These are phyloP conservation scores for Fremontodendron californicum DNA, from an alignment of 345 rosid species.

Conservation along the genomic window DNA sequence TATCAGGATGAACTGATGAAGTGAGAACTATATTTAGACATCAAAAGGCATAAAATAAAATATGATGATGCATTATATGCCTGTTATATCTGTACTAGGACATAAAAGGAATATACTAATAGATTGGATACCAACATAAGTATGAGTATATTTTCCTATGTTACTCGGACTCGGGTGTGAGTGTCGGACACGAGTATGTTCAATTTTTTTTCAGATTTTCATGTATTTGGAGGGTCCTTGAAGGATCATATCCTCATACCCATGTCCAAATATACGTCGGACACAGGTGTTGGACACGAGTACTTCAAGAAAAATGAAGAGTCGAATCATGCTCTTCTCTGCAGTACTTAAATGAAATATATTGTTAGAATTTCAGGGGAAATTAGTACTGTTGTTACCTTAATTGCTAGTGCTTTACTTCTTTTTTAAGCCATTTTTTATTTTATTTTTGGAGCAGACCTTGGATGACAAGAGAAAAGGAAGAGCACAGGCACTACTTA, in stretches of 20 bases:
- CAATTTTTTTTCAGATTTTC: too few relatives aligned
- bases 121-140: background rate
- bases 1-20: background rate
- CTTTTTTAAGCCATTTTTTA: background rate
- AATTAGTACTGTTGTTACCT: background rate
- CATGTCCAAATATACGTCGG: too few relatives aligned
- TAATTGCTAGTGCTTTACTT: background rate
- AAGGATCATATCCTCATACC: too few relatives aligned
- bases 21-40: background rate
- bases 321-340: background rate
- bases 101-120: background rate
- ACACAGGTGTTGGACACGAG: too few relatives aligned
- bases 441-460: slow-evolving; percentile 42
- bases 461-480: slow-evolving; percentile 70
- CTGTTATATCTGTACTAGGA: background rate
- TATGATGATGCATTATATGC: background rate
- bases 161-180: too few relatives aligned
- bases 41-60: background rate
- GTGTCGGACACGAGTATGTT: too few relatives aligned
- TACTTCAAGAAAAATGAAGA: too few relatives aligned
- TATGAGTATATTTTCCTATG: too few relatives aligned
- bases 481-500: slow-evolving; percentile 37
- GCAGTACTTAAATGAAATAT: background rate
- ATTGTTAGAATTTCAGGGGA: background rate
- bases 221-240: too few relatives aligned